Percentiles rank a stretch among this genome's conserved stretches.
These are phyloP conservation scores for Lyophyllum shimeji DNA, from an alignment of 768 basidiomycete genomes.

Conservation along the genomic window DNA sequence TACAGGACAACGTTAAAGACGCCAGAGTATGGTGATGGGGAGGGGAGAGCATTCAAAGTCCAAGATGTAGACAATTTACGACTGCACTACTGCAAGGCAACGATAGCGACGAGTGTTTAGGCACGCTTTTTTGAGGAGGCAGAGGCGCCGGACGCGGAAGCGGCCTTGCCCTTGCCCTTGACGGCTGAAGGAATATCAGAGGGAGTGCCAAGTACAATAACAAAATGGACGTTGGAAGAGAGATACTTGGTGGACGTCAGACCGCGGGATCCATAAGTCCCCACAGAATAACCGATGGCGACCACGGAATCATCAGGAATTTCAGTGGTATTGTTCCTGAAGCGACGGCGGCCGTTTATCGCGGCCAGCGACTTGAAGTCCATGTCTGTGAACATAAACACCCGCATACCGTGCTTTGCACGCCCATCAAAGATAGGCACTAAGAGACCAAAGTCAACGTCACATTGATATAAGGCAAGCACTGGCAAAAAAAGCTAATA, in stretches of 20 bases:
- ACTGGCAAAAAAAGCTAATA: not conserved
- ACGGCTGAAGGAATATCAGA: not conserved
- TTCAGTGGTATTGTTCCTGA: not conserved
- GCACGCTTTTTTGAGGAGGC: no score
- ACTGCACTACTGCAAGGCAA: no score
- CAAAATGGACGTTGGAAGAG: conserved; percentile 1
- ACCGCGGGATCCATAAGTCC: not conserved
- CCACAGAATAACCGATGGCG: not conserved
- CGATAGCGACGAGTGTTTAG: no score
- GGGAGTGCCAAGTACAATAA: not conserved
- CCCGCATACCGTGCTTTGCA: not conserved
- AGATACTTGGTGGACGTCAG: not conserved
- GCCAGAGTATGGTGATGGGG: no score
- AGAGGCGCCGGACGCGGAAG: no score
- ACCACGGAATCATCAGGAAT: not conserved
- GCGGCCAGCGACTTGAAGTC: not conserved
- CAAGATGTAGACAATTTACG: no score
- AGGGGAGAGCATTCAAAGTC: no score
- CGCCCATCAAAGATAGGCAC: conserved; percentile 14
- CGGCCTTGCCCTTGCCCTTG: no score
- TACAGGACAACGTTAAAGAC: no score
- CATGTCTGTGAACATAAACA: not conserved
- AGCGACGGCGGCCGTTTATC: not conserved
- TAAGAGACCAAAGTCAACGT: not conserved
- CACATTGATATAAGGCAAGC: not conserved